Percentiles rank a stretch among this genome's conserved stretches.
phyloP scores from a whole-genome alignment of 2,329 filamentous ascomycete genomes.

The Ophiostoma perfectum region DNA sequence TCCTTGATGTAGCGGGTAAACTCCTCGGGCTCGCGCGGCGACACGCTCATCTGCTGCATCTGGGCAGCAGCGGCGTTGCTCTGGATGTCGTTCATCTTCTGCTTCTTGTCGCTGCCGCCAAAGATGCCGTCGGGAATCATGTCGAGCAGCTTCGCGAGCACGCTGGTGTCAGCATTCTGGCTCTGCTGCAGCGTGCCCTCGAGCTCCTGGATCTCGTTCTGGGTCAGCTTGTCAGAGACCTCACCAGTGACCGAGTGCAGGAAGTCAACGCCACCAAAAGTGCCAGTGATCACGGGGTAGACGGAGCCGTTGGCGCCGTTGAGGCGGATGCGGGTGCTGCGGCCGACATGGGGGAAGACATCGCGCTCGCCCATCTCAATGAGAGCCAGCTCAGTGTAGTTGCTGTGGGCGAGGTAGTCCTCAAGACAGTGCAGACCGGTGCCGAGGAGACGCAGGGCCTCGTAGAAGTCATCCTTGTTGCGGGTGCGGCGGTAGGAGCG shows the following conservation, averaged over 20 bases:
- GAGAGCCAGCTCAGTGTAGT: slow-evolving; percentile 82
- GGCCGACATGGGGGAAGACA: slow-evolving; percentile 83
- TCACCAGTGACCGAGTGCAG: slow-evolving; percentile 76
- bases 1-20: slow-evolving; percentile 73
- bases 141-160: slow-evolving; percentile 72
- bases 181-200: slow-evolving; percentile 72
- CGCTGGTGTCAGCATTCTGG: slow-evolving; percentile 60
- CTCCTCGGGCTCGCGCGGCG: slow-evolving; percentile 74
- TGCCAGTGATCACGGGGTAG: slow-evolving; percentile 82
- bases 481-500: slow-evolving; percentile 62
- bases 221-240: slow-evolving; percentile 81
- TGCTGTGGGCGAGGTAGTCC: slow-evolving; percentile 87
- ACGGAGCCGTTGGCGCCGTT: slow-evolving; percentile 60
- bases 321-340: slow-evolving; percentile 64
- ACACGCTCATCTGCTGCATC: slow-evolving; percentile 67
- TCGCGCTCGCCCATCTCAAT: slow-evolving; percentile 78
- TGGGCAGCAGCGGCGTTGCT: slow-evolving; percentile 67
- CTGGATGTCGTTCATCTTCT: slow-evolving; percentile 75
- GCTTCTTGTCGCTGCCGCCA: slow-evolving; percentile 66
- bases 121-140: slow-evolving; percentile 79
- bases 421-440: slow-evolving; percentile 87
- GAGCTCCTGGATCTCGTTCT: slow-evolving; percentile 84
- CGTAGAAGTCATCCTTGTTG: slow-evolving; percentile 73
- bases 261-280: slow-evolving; percentile 92
- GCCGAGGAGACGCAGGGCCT: slow-evolving; percentile 78